Conservation (phyloP, 306 rosid genomes). For the Cucurbita ficifolia region DNA sequence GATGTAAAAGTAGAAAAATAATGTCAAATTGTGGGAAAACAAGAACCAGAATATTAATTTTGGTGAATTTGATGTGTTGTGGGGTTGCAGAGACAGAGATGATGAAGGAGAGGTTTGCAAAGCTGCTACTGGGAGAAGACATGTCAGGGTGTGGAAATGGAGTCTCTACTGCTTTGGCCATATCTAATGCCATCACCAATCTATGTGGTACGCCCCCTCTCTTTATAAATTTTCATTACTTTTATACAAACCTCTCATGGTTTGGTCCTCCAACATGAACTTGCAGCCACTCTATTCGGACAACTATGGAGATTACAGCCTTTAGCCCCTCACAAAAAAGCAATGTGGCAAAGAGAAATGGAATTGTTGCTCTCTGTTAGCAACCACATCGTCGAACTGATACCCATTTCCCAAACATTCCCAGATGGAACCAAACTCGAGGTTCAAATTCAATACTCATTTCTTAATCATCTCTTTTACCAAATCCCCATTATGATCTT, state of each 20-base stretch:
- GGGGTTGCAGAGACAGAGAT: conserved; percentile 45
- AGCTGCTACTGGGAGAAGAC: conserved; percentile 89
- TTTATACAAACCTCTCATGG: background rate
- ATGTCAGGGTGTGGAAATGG: conserved; percentile 98
- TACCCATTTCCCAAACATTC: conserved; percentile 68
- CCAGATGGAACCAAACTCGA: conserved; percentile 81
- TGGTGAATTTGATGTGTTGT: background rate
- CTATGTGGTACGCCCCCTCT: conserved; percentile 43
- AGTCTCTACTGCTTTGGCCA: conserved; percentile 69
- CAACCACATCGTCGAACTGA: conserved; percentile 69
- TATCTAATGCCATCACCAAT: conserved; percentile 88
- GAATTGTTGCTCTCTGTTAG: conserved; percentile 77
- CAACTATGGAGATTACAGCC: conserved; percentile 90
- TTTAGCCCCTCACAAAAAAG: conserved; percentile 35
- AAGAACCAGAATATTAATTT: background rate
- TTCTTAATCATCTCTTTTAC: background rate
- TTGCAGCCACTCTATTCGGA: conserved; percentile 68
- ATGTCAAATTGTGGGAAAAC: too few species aligned
- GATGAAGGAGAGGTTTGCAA: conserved; percentile 92
- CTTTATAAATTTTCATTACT: too few species aligned
- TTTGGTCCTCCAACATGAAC: background rate
- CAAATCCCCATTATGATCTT: background rate
- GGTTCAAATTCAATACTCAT: conserved; percentile 17
- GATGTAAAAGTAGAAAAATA: too few species aligned
- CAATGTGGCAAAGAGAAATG: conserved; percentile 88